Conservation (phyloP, 306 rosid species). For the Vigna hirtella region DNA sequence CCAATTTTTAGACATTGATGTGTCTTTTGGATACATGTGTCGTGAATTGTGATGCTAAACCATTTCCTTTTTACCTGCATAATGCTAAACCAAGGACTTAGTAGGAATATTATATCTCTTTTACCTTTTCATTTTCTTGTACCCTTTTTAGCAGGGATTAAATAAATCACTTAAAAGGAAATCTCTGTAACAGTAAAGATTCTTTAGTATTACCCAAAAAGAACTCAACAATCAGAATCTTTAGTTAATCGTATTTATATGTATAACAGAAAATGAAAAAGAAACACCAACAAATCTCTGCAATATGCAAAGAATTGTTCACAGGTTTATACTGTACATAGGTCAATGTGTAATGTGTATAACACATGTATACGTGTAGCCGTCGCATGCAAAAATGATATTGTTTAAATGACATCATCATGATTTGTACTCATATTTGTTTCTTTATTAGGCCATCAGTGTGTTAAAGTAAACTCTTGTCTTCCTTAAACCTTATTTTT, state of each 20-base stretch:
- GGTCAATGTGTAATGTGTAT: conserved; percentile 1
- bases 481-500: conserved; percentile 14
- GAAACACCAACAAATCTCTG: background rate
- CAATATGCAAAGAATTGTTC: background rate
- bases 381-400: background rate
- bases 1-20: background rate
- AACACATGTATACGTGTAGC: background rate
- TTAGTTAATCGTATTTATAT: background rate
- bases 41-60: background rate
- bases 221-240: background rate
- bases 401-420: conserved; percentile 21
- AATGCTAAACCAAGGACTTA: background rate
- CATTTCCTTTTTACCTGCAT: background rate
- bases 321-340: background rate
- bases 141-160: background rate
- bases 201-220: background rate
- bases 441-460: background rate
- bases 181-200: background rate
- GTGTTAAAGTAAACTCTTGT: background rate
- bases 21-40: background rate
- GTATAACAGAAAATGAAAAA: background rate
- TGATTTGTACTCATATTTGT: background rate
- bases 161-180: background rate
- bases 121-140: background rate
- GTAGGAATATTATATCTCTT: background rate